Evolutionary conservation across 495 filamentous ascomycete genomes (phyloP).

Genomic region (Choiromyces venosus): DNA sequence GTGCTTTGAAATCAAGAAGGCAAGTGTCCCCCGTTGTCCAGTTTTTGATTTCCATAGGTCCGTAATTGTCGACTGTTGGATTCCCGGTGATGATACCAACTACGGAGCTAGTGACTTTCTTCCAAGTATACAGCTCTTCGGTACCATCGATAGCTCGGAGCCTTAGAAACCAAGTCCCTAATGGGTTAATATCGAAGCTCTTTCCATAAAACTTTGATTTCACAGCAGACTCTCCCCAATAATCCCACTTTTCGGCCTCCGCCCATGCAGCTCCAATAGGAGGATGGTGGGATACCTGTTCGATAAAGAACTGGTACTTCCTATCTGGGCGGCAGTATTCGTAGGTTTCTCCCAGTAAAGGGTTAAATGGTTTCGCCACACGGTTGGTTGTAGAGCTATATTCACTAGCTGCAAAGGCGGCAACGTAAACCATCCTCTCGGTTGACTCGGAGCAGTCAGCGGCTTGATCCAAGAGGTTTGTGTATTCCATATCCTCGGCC

Average conservation of each 20-base stretch:
- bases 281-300: constrained; percentile 97
- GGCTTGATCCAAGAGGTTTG: constrained; percentile 83
- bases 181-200: constrained; percentile 91
- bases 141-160: constrained; percentile 71
- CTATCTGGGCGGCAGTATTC: constrained; percentile 94
- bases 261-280: constrained; percentile 91
- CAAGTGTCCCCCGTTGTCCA: constrained; percentile 88
- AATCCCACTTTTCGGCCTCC: constrained; percentile 90
- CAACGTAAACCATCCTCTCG: constrained; percentile 93
- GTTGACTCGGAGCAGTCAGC: constrained; percentile 79
- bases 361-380: constrained; percentile 97
- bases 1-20: constrained; percentile 87
- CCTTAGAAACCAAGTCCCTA: constrained; percentile 94
- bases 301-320: constrained; percentile 95
- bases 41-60: constrained; percentile 94
- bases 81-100: constrained; percentile 96
- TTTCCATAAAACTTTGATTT: constrained; percentile 97
- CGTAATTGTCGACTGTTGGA: constrained; percentile 97
- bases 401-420: constrained; percentile 89
- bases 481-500: constrained; percentile 96
- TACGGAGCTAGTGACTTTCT: constrained; percentile 96
- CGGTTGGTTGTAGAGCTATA: constrained; percentile 95
- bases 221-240: constrained; percentile 95
- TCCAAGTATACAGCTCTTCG: constrained; percentile 96
- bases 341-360: constrained; percentile 90